phyloP scores from a whole-genome alignment of 208 protist genomes.

The Trypanosoma conorhini region DNA sequence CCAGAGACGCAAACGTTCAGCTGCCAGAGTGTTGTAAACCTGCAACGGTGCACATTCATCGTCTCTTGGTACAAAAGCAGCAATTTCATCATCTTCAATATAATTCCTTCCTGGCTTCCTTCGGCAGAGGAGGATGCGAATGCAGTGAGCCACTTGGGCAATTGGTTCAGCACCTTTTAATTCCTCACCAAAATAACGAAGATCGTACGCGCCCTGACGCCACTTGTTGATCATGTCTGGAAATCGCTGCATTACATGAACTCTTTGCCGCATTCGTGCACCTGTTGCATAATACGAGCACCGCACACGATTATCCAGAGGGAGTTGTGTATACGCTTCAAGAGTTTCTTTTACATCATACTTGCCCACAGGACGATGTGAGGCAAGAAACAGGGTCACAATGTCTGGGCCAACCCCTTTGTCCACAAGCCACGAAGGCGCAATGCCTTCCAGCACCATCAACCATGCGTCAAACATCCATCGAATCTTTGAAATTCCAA shows the following conservation, averaged over 20 bases:
- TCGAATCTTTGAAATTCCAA: constrained; percentile 13
- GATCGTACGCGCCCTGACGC: constrained; percentile 64
- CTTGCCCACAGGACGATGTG: constrained; percentile 37
- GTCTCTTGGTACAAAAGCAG: constrained; percentile 46
- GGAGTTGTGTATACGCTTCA: constrained; percentile 26
- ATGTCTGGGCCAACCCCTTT: constrained; percentile 40
- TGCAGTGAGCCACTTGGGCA: constrained; percentile 34
- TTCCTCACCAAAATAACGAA: constrained; percentile 47
- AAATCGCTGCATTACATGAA: constrained; percentile 53
- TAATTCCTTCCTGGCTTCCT: constrained; percentile 38
- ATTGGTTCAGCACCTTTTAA: constrained; percentile 31
- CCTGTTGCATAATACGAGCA: constrained; percentile 49
- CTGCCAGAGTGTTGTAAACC: constrained; percentile 72
- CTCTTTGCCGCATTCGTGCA: constrained; percentile 46
- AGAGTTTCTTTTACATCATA: constrained; percentile 38
- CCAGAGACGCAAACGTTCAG: constrained; percentile 81
- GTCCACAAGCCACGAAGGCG: constrained; percentile 39
- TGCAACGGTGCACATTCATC: constrained; percentile 45
- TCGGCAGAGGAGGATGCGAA: constrained; percentile 63
- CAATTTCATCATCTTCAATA: constrained; percentile 47
- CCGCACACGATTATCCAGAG: constrained; percentile 46
- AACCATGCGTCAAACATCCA: constrained; percentile 52
- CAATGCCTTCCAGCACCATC: constrained; percentile 49
- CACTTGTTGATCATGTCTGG: constrained; percentile 48
- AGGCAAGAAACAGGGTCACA: constrained; percentile 41